Conservation (phyloP, 2,329 filamentous ascomycete species). For the Zopfia rhizophila region DNA sequence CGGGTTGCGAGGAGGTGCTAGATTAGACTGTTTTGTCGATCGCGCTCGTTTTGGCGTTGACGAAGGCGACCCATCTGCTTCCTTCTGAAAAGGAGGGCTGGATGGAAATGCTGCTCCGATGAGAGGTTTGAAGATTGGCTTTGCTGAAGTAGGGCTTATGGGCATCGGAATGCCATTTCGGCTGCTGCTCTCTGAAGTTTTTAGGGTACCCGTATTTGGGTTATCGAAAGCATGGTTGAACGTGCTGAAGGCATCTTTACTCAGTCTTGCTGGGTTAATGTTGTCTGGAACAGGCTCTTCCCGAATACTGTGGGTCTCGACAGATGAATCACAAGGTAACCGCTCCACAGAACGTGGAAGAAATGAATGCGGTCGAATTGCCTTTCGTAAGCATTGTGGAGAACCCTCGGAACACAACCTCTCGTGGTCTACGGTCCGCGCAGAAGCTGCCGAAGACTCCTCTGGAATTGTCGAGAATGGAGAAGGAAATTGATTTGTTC, state of each 20-base stretch:
- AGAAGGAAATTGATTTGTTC: slow-evolving; percentile 30
- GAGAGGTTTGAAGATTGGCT: slow-evolving; percentile 32
- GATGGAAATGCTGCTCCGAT: slow-evolving; percentile 34
- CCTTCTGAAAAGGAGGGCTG: slow-evolving; percentile 12
- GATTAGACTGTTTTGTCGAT: slow-evolving; percentile 24
- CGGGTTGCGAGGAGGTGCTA: slow-evolving; percentile 8
- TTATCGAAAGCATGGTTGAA: slow-evolving; percentile 29
- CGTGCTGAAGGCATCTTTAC: slow-evolving; percentile 31
- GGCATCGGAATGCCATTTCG: slow-evolving; percentile 27
- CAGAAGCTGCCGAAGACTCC: slow-evolving; percentile 32
- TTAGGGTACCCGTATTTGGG: slow-evolving; percentile 17
- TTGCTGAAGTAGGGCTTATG: slow-evolving; percentile 18
- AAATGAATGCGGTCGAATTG: slow-evolving; percentile 32
- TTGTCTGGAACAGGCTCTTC: slow-evolving; percentile 32
- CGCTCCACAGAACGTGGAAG: slow-evolving; percentile 7
- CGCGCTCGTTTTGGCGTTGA: slow-evolving; percentile 3
- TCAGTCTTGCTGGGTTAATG: slow-evolving; percentile 39
- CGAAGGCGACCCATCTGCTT: slow-evolving; percentile 18
- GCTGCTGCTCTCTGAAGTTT: slow-evolving; percentile 14
- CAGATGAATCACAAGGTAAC: slow-evolving; percentile 32
- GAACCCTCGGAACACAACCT: slow-evolving; percentile 33
- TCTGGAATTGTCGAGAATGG: slow-evolving; percentile 37
- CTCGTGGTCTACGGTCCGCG: slow-evolving; percentile 21
- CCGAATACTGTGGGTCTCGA: slow-evolving; percentile 43
- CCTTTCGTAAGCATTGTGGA: slow-evolving; percentile 53